These are phyloP conservation scores for Zygotorulaspora danielsina DNA, from an alignment of 805 yeast species.

Conservation along the genomic window DNA sequence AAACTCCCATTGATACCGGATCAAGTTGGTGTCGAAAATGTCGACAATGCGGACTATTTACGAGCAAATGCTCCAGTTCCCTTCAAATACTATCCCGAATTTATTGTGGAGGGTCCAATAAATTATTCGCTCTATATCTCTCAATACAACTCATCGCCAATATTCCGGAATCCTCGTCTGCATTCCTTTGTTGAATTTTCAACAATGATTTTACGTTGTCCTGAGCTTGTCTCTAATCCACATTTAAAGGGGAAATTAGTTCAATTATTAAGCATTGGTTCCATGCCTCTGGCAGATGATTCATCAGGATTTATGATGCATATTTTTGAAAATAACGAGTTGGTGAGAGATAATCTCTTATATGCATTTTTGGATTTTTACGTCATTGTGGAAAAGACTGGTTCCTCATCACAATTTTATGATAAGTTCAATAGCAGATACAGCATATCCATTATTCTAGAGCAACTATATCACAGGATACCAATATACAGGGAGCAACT, in stretches of 20 bases:
- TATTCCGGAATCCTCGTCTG: slow-evolving; percentile 51
- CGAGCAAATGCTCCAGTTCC: slow-evolving; percentile 65
- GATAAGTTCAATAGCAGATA: slow-evolving; percentile 92
- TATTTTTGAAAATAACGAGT: slow-evolving; percentile 57
- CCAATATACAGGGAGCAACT: slow-evolving; percentile 66
- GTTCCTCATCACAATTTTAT: slow-evolving; percentile 90
- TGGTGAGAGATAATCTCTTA: slow-evolving; percentile 62
- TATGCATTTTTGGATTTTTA: slow-evolving; percentile 85
- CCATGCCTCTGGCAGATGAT: slow-evolving; percentile 51
- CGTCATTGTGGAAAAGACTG: slow-evolving; percentile 93
- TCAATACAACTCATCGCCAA: slow-evolving; percentile 52
- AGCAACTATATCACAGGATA: slow-evolving; percentile 69
- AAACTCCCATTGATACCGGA: slow-evolving; percentile 57
- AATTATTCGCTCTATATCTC: slow-evolving; percentile 63
- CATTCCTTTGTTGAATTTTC: slow-evolving; percentile 63
- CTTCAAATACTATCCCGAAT: slow-evolving; percentile 83
- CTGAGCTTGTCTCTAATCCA: slow-evolving; percentile 84
- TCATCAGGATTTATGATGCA: slow-evolving; percentile 70
- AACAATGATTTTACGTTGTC: slow-evolving; percentile 73
- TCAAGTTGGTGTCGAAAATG: slow-evolving; percentile 57
- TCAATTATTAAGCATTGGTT: slow-evolving; percentile 74
- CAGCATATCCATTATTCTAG: slow-evolving; percentile 77
- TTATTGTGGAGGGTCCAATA: slow-evolving; percentile 73
- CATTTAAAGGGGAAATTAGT: slow-evolving; percentile 83
- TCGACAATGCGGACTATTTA: slow-evolving; percentile 70